phyloP scores from a whole-genome alignment of 345 rosid genomes.

The Moricandia moricandioides region DNA sequence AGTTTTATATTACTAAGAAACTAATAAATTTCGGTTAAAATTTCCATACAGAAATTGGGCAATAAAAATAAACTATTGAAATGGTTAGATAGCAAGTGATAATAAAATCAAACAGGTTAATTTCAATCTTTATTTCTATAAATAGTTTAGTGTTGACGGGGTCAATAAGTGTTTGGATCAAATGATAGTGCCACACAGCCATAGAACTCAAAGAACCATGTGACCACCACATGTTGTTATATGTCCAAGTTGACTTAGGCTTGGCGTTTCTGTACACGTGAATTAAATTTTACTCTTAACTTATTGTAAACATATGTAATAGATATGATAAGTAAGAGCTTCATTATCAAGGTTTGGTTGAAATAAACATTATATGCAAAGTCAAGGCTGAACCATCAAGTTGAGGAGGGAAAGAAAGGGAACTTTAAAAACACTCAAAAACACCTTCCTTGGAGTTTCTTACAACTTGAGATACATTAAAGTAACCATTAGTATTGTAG shows the following conservation, averaged over 20 bases:
- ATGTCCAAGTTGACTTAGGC: slow-evolving; percentile 2
- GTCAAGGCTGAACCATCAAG: background rate
- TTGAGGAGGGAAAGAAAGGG: background rate
- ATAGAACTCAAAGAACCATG: slow-evolving; percentile 6
- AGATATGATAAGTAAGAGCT: background rate
- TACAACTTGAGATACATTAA: no score
- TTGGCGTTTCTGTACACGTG: background rate
- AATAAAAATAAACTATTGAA: background rate
- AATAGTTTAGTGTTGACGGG: background rate
- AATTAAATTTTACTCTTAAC: background rate
- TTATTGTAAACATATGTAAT: background rate
- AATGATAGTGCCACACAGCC: slow-evolving; percentile 1
- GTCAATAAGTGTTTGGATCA: slow-evolving; percentile 15
- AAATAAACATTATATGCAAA: background rate
- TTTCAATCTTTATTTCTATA: background rate
- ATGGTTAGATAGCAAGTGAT: background rate
- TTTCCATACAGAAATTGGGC: background rate
- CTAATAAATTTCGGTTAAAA: background rate
- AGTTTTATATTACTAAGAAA: background rate
- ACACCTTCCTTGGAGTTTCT: no score
- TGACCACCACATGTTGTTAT: slow-evolving; percentile 15
- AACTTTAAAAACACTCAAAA: no score
- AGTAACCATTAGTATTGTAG: background rate
- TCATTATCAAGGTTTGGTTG: background rate
- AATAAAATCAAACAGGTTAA: background rate